Evolutionary conservation across 2,329 filamentous ascomycete species (phyloP).

Genomic region (Alternaria dauci): DNA sequence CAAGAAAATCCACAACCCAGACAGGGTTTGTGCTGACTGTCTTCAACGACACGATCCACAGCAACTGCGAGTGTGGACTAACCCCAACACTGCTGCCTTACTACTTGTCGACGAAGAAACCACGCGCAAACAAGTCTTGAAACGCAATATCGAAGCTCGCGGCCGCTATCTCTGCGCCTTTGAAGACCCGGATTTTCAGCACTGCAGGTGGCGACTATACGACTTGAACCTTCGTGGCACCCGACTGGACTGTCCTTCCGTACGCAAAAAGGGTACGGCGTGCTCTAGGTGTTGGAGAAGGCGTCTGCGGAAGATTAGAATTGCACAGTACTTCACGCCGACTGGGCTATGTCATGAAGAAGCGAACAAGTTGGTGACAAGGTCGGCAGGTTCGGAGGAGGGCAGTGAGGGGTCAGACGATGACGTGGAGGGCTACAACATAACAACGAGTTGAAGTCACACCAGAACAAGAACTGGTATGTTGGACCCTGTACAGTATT

Average conservation of each 20-base stretch:
- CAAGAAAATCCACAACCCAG: conserved; percentile 32
- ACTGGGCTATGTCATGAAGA: conserved; percentile 42
- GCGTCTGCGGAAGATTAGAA: conserved; percentile 32
- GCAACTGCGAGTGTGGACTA: conserved; percentile 32
- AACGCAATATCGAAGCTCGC: conserved; percentile 36
- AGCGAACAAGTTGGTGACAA: conserved; percentile 29
- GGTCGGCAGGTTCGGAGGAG: conserved; percentile 26
- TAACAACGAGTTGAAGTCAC: conserved; percentile 17
- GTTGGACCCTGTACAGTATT: conserved; percentile 10
- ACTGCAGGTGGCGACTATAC: conserved; percentile 34
- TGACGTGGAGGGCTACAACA: conserved; percentile 38
- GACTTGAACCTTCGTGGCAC: conserved; percentile 39
- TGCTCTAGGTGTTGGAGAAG: conserved; percentile 37
- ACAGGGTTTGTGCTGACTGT: conserved; percentile 35
- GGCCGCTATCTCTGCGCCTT: conserved; percentile 31
- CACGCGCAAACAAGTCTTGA: conserved; percentile 26
- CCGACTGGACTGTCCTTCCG: conserved; percentile 28
- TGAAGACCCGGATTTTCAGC: conserved; percentile 38
- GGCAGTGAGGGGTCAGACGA: conserved; percentile 29
- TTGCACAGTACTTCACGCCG: conserved; percentile 39
- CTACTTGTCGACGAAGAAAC: conserved; percentile 31
- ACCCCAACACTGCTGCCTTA: conserved; percentile 23
- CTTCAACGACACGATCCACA: conserved; percentile 36
- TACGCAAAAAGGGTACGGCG: conserved; percentile 32
- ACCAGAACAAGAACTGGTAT: background rate